phyloP scores from a whole-genome alignment of 441 rosid genomes.

The Corymbia calophylla region DNA sequence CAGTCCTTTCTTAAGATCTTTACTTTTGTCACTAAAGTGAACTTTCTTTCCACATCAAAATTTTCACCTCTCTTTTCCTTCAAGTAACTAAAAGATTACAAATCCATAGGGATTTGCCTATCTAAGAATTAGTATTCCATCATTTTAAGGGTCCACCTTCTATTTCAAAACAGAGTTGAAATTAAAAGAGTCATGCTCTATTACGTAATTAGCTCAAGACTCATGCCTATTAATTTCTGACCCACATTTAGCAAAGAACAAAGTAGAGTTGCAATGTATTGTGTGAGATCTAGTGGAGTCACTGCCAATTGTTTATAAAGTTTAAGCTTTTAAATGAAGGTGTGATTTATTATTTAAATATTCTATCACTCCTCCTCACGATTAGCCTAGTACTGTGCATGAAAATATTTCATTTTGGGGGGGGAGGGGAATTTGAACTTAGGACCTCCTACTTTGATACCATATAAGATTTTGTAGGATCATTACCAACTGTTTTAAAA shows the following conservation, averaged over 20 bases:
- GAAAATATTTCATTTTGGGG: no score
- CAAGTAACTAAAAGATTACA: background rate
- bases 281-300: no score
- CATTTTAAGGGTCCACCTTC: background rate
- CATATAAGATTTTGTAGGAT: no score
- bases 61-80: background rate
- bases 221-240: background rate
- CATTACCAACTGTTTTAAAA: no score
- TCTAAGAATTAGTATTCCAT: background rate
- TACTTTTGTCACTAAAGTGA: background rate
- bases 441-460: no score
- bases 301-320: no score
- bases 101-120: background rate
- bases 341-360: no score
- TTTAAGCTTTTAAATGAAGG: no score
- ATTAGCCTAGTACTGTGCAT: no score
- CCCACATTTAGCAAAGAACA: background rate
- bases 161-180: background rate
- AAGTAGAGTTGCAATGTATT: accelerated
- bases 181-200: background rate
- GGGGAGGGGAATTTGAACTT: no score
- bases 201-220: background rate
- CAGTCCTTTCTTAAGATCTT: background rate
- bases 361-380: no score
- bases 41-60: background rate